Evolutionary conservation across 2,329 filamentous ascomycete species (phyloP).

Genomic region (Aspergillus sp.): DNA sequence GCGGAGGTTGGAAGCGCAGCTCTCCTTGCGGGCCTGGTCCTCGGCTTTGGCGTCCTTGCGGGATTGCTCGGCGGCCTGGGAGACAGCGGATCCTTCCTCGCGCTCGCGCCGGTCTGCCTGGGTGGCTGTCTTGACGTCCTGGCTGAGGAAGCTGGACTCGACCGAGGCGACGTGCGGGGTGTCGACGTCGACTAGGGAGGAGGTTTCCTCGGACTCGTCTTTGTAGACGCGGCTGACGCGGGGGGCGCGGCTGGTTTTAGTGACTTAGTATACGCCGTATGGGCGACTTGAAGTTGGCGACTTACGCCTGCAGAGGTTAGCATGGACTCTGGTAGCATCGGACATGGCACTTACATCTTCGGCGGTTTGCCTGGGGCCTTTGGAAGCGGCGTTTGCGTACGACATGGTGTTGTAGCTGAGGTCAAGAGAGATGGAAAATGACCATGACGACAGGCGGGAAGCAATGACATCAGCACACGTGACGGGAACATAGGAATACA

Average conservation of each 20-base stretch:
- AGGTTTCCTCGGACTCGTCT: conserved; percentile 31
- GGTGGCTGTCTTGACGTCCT: conserved; percentile 37
- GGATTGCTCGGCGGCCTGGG: conserved; percentile 18
- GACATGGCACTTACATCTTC: conserved; percentile 36
- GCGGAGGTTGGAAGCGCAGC: conserved; percentile 22
- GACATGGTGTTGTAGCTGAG: conserved; percentile 28
- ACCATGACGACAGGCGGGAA: not conserved
- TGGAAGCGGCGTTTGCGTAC: conserved; percentile 41
- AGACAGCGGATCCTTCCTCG: conserved; percentile 25
- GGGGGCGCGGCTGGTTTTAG: conserved; percentile 31
- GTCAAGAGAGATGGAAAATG: not conserved
- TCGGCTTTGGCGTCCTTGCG: conserved; percentile 24
- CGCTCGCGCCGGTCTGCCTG: conserved; percentile 38
- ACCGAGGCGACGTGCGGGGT: conserved; percentile 37
- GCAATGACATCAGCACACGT: conserved; percentile 4
- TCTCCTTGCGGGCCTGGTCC: conserved; percentile 13
- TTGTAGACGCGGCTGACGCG: conserved; percentile 29
- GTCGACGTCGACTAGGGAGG: conserved; percentile 40
- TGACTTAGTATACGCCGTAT: not conserved
- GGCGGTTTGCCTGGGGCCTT: conserved; percentile 38
- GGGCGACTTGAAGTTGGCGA: conserved; percentile 5
- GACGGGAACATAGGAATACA: not conserved
- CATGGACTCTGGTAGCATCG: too few species aligned
- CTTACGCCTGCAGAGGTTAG: conserved; percentile 27
- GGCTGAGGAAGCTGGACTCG: conserved; percentile 32